Conservation (phyloP, 441 rosid species). For the Euphorbia celastroides region DNA sequence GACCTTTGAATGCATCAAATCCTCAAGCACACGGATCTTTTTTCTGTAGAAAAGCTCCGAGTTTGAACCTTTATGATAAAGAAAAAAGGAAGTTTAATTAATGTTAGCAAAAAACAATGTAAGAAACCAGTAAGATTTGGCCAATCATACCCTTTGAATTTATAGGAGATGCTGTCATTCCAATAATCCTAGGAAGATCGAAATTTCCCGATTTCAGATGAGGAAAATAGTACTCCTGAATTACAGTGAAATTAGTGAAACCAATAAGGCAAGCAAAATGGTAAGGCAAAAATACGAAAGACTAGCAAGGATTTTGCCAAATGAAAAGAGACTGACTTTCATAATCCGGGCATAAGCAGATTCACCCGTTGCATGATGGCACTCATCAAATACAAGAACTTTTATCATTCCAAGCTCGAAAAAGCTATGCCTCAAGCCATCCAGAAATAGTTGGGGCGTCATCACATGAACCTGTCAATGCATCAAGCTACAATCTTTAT, state of each 20-base stretch:
- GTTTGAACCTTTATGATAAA: slow-evolving; percentile 37
- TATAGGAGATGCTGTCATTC: slow-evolving; percentile 94
- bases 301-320: too few relatives aligned
- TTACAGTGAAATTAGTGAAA: slow-evolving; percentile 14
- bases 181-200: slow-evolving; percentile 71
- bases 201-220: slow-evolving; percentile 25
- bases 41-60: slow-evolving; percentile 42
- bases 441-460: slow-evolving; percentile 85
- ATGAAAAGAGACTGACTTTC: slow-evolving; percentile 52
- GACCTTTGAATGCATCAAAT: slow-evolving; percentile 77
- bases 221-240: slow-evolving; percentile 81
- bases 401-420: slow-evolving; percentile 54
- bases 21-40: slow-evolving; percentile 58
- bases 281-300: background rate
- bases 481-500: slow-evolving; percentile 5
- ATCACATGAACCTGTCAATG: slow-evolving; percentile 75
- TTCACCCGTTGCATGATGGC: slow-evolving; percentile 77
- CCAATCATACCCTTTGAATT: slow-evolving; percentile 60
- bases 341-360: slow-evolving; percentile 77
- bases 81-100: too few relatives aligned
- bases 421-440: slow-evolving; percentile 64
- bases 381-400: slow-evolving; percentile 88
- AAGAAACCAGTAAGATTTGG: background rate
- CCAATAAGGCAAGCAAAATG: background rate
- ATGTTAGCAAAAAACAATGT: slow-evolving; percentile 4